A percentile compares a stretch with the other conserved stretches of the same genome.
These are phyloP conservation scores for Plasmopara muralis DNA, from an alignment of 352 stramenopile species.

Conservation along the genomic window DNA sequence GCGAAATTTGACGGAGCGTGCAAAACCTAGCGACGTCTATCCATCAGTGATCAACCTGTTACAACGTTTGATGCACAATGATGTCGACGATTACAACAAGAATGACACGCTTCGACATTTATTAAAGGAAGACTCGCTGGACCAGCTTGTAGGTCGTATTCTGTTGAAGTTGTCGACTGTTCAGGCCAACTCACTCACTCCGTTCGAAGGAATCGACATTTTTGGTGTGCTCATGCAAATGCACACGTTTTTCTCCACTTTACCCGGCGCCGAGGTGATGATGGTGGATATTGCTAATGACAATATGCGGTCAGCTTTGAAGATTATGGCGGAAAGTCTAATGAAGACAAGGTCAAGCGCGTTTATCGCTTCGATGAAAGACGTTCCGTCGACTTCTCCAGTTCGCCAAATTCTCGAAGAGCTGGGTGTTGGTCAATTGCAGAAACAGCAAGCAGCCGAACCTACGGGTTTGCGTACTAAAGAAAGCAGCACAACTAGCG, in stretches of 20 bases:
- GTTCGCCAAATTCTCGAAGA: constrained; percentile 41
- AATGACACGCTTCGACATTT: constrained; percentile 64
- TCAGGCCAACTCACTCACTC: constrained; percentile 51
- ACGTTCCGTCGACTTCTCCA: constrained; percentile 48
- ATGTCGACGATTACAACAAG: constrained; percentile 74
- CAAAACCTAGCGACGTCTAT: constrained; percentile 65
- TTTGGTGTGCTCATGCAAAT: constrained; percentile 83
- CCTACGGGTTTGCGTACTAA: constrained; percentile 15
- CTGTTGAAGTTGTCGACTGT: constrained; percentile 54
- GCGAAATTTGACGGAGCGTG: constrained; percentile 44
- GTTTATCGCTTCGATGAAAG: constrained; percentile 56
- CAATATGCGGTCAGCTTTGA: constrained; percentile 65
- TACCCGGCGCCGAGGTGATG: constrained; percentile 56
- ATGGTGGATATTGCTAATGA: constrained; percentile 65
- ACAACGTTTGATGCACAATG: constrained; percentile 72
- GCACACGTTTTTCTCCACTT: constrained; percentile 79
- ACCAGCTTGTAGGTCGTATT: constrained; percentile 69
- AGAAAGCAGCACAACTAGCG: constrained; percentile 10
- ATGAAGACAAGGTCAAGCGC: constrained; percentile 37
- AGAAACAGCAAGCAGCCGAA: constrained; percentile 17
- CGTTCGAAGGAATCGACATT: constrained; percentile 74
- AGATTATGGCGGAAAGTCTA: constrained; percentile 60
- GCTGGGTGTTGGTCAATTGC: constrained; percentile 27
- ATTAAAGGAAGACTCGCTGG: constrained; percentile 68
- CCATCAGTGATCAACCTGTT: constrained; percentile 73